Conservation (phyloP, 495 filamentous ascomycete species). For the Penicillium pancosmium region DNA sequence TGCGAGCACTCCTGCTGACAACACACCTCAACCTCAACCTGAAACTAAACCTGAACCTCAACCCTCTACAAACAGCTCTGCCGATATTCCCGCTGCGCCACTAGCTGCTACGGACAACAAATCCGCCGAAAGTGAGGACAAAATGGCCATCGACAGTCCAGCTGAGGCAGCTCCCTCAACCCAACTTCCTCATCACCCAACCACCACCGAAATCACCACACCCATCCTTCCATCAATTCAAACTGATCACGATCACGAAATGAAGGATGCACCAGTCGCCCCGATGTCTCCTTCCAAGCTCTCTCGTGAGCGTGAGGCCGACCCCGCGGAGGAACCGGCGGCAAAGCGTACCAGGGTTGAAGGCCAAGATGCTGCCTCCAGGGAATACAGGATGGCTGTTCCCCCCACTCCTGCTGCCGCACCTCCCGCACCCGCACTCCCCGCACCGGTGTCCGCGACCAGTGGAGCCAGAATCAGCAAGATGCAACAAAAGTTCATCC, state of each 20-base stretch:
- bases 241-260: conserved; percentile 47
- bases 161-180: conserved; percentile 18
- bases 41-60: neutral
- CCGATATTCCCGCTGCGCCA: neutral
- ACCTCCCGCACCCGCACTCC: conserved; percentile 27
- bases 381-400: neutral
- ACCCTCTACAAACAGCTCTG: neutral
- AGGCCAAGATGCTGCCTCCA: conserved; percentile 30
- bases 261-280: conserved; percentile 42
- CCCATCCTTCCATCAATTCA: conserved; percentile 20
- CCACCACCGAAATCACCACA: conserved; percentile 19
- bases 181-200: conserved; percentile 40
- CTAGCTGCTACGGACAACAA: neutral
- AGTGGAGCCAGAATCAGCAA: conserved; percentile 45
- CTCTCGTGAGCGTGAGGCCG: conserved; percentile 69
- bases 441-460: conserved; percentile 31
- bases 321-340: conserved; percentile 70
- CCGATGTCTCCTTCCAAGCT: conserved; percentile 57
- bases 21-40: neutral
- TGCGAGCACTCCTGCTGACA: conserved; percentile 4
- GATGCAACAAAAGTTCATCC: conserved; percentile 58
- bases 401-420: neutral
- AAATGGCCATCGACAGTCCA: conserved; percentile 25
- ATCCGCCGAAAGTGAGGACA: conserved; percentile 17
- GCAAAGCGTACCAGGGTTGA: conserved; percentile 76